Base-by-base conservation (phyloP, 2,329 filamentous ascomycete species). In the Sporothrix schenckii region DNA sequence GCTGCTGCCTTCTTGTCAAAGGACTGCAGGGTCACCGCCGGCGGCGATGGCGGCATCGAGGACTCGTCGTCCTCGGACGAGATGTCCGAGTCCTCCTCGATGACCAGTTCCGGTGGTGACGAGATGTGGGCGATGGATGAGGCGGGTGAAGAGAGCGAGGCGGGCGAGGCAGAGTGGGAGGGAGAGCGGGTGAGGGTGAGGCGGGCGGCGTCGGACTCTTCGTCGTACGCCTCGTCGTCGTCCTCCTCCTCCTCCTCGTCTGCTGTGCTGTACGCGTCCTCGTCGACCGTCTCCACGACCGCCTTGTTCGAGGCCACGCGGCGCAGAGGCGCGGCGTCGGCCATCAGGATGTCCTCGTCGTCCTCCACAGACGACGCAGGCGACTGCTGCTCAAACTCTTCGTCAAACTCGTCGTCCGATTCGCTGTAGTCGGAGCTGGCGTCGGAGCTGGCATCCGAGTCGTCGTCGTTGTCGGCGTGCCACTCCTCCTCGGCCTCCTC, bases 401-500 rank as follows among this genome's bases (percentile, higher is more conserved):
- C 79, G 72, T 83, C 84, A 73, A 84, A 83, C 66, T 87, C 83
- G 50, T 71, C 83, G 70, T 83, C 80, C 24, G 81, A 81, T 65
- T 84, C 84, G 70, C 86, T 84, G 72, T 82, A 80, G 63, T 66
- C 67, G 44, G 24, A 44, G 54, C 68, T 63, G 56, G 41, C 24
- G 70, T 84, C 83, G 61, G 80, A 83, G 76, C 85, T 83, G 71
- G 79, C 80, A 63, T 84, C 87, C 16, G 84, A 87, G 75, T 88
- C 86, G 72, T 83, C 84, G 74, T 84, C 83, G 74, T 87, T 86
- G 74, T 92, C 89, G 58, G 58, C 58, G 73, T 88, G 84, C 83
- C 87, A 89, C 74, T 93, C 90, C 72, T 92, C 89, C 78, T 92
- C 88, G 67, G 86, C 82, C 74, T 92, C 90, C 80, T 94, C 91